phyloP scores from a whole-genome alignment of 768 basidiomycete species.

The Daedaleopsis sinensis region DNA sequence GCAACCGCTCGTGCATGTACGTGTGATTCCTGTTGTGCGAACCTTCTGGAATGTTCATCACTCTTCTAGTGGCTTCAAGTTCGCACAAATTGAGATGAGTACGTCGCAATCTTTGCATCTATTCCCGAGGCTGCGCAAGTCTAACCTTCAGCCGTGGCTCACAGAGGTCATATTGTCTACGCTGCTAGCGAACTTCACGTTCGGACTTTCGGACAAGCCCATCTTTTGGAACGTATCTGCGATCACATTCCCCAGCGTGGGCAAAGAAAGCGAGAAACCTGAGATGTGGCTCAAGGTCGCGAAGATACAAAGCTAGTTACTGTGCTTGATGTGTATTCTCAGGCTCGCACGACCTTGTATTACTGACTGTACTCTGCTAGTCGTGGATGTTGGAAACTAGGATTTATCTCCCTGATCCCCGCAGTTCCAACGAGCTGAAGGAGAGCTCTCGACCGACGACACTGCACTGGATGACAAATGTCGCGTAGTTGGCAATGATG shows the following conservation, averaged over 20 bases:
- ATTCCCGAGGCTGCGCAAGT: too few relatives aligned
- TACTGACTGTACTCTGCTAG: too few relatives aligned
- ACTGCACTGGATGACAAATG: too few relatives aligned
- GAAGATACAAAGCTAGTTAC: not conserved
- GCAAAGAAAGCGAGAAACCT: slow-evolving; percentile 19
- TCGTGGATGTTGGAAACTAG: too few relatives aligned
- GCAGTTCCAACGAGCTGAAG: too few relatives aligned
- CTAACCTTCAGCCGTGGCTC: not conserved
- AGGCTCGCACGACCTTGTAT: too few relatives aligned
- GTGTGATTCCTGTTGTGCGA: not conserved
- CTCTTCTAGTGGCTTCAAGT: slow-evolving; percentile 12
- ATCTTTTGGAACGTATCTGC: slow-evolving; percentile 22
- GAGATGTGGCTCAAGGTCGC: slow-evolving; percentile 21
- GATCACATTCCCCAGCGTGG: slow-evolving; percentile 17
- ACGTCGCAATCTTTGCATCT: not conserved
- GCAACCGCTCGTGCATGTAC: slow-evolving; percentile 15
- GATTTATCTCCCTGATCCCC: too few relatives aligned
- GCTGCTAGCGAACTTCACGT: slow-evolving; percentile 21
- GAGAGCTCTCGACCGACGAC: too few relatives aligned
- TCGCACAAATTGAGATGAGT: slow-evolving; percentile 22
- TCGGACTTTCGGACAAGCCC: slow-evolving; percentile 16
- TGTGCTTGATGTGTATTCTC: too few relatives aligned
- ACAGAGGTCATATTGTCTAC: slow-evolving; percentile 21
- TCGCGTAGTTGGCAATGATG: too few relatives aligned
- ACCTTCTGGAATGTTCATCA: not conserved